Base-by-base conservation (phyloP, 176 grass and related monocot genomes). In the Elaeis guineensis region DNA sequence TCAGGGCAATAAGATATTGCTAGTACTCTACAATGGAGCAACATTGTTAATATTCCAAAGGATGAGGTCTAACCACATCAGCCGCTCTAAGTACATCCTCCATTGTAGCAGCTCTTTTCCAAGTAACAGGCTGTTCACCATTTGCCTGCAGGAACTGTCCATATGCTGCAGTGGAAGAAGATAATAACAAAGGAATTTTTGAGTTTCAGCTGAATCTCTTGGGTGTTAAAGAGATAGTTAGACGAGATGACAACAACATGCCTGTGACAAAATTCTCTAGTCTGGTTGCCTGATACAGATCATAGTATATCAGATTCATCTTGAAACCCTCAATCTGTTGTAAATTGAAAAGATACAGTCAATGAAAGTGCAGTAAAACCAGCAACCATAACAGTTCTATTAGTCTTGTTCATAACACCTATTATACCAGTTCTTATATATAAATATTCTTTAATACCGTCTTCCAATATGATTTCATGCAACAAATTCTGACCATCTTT, bases 261-360 rank as follows among this genome's bases (percentile, higher is more conserved):
- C 90, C 90, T 88, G 92, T 97, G 66, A 91, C 87, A 30, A 97
- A 97, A 53, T 91, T 91, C 81, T 97, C 92, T 3, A 97, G 87
- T 52, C 84, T 76, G 30, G 92, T 97, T 25, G 92, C 19, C 69
- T 97, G 87, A 67, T 97, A 97, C 51, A 97, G 54, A 66, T 97
- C 92, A 51, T 88, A 97, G 72, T 97, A 97, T 72, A 97, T 91
- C 1, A 97, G 71, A 61, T 97, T 91, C 92, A 97, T 91, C 67
- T 97, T 97, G 81, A 97, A 97, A 44, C 87, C 87, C 80, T 97
- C 92, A 69, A 88, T 78, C 89, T 88, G 73, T 24, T 67, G 70
- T 59, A 58, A 69, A 14, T 23, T 51, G 16, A 60, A 24, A 66
- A 67, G 59, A 58, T 67, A 23, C 20, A 18, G 66, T 50, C 35